Evolutionary conservation across 495 filamentous ascomycete species (phyloP), one percentile per base, ranked within the genome.

Genomic region (Umbilicaria muhlenbergii): DNA sequence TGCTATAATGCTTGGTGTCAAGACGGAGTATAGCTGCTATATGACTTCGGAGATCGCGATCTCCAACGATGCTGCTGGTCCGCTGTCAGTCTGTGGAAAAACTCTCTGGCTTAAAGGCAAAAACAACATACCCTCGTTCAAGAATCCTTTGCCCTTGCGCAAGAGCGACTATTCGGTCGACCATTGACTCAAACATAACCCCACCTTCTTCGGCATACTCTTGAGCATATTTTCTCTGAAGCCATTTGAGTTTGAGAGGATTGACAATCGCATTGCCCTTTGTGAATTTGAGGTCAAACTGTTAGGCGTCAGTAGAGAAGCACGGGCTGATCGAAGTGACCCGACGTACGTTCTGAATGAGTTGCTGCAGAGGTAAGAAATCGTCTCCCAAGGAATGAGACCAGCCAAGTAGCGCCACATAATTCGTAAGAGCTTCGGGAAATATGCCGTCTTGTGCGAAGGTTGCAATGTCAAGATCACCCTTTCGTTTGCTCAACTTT

Each of bases 401-500:
- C 88, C 91, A 96, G 11, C 91, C 91, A 32, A 94, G 60, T 8
- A 95, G 66, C 11, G 83, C 74, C 18, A 83, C 74, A 62, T 88
- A 95, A 57, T 96, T 95, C 17, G 79, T 65, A 24, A 98, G 61
- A 0, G 82, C 69, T 19, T 79, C 69, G 1, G 91, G 77, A 32
- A 93, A 74, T 41, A 86, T 70, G 4, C 79, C 78, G 28, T 67
- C 56, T 31, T 69, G 58, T 35, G 83, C 73, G 61, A 83, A 91
- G 18, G 67, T 73, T 3, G 66, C 61, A 15, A 94, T 69, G 56
- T 83, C 74, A 21, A 84, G 74, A 43, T 81, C 80, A 2, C 70
- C 65, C 31, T 81, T 77, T 32, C 91, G 75, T 60, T 98, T 98
- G 64, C 87, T 94, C 36, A 96, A 68, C 60, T 98, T 98, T 49